phyloP scores from a whole-genome alignment of 768 basidiomycete genomes.

The Tricholoma furcatifolium region DNA sequence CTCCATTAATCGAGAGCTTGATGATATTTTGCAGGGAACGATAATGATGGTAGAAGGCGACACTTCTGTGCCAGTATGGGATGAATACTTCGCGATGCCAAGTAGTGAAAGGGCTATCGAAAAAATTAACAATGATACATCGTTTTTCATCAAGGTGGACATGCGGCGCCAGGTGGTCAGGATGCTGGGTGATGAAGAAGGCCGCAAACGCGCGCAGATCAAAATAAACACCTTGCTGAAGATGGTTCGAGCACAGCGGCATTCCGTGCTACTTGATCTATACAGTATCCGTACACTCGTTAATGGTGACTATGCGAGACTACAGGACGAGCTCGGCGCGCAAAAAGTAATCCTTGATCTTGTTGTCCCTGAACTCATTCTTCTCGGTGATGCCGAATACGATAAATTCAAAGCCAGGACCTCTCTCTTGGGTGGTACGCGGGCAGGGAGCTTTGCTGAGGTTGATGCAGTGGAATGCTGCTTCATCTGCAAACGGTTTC shows the following conservation, averaged over 20 bases:
- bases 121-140: constrained; percentile 30
- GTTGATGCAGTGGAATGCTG: constrained; percentile 22
- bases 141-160: constrained; percentile 40
- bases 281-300: constrained; percentile 35
- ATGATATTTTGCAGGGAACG: constrained; percentile 37
- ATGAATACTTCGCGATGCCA: constrained; percentile 44
- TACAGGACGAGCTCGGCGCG: constrained; percentile 39
- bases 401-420: constrained; percentile 1
- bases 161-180: constrained; percentile 34
- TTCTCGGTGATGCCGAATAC: constrained; percentile 37
- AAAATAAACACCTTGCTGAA: constrained; percentile 35
- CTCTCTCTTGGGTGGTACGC: background rate
- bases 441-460: background rate
- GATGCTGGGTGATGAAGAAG: constrained; percentile 35
- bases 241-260: constrained; percentile 34
- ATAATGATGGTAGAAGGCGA: constrained; percentile 27
- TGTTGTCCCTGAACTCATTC: constrained; percentile 34
- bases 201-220: constrained; percentile 29
- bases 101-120: constrained; percentile 38
- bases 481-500: constrained; percentile 38
- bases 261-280: constrained; percentile 34
- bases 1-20: constrained; percentile 34
- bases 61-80: constrained; percentile 37
- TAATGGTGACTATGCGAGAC: constrained; percentile 31
- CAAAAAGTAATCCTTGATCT: constrained; percentile 46